A percentile compares a stretch with the other conserved stretches of the same genome.
Conservation (phyloP, 306 rosid species). For the Sicyos baderoa region DNA sequence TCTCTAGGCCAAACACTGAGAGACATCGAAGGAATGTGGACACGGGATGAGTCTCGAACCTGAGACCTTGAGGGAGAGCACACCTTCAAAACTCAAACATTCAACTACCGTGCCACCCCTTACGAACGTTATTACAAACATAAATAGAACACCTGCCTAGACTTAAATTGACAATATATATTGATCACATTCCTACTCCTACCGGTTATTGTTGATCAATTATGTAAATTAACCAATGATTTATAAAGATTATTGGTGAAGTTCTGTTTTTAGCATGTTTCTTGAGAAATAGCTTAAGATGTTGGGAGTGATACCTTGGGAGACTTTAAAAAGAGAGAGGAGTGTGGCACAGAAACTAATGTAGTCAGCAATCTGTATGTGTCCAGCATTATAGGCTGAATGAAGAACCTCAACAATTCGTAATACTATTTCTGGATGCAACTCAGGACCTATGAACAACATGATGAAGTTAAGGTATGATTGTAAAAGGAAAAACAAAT, state of each 20-base stretch:
- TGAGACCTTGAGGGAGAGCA: no score
- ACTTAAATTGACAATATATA: no score
- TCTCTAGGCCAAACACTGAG: no score
- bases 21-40: no score
- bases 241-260: not conserved
- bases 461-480: conserved; percentile 3
- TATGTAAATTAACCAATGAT: not conserved
- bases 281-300: not conserved
- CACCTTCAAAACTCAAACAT: no score
- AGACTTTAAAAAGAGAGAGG: conserved; percentile 47
- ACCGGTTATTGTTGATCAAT: no score
- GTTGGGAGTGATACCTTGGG: conserved; percentile 36
- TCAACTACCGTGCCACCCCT: no score
- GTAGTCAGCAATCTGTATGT: conserved; percentile 44
- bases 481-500: not conserved
- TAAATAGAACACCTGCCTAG: no score
- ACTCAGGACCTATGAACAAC: conserved; percentile 54
- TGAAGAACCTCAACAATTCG: conserved; percentile 56
- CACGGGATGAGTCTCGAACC: no score
- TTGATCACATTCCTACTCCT: no score
- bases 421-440: conserved; percentile 42
- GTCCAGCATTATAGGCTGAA: conserved; percentile 53
- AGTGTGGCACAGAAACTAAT: conserved; percentile 61
- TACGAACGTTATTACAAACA: no score
- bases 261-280: not conserved